Evolutionary conservation across 1,139 yeast genomes (phyloP).

Genomic region (Trichomonascaceae sp.): DNA sequence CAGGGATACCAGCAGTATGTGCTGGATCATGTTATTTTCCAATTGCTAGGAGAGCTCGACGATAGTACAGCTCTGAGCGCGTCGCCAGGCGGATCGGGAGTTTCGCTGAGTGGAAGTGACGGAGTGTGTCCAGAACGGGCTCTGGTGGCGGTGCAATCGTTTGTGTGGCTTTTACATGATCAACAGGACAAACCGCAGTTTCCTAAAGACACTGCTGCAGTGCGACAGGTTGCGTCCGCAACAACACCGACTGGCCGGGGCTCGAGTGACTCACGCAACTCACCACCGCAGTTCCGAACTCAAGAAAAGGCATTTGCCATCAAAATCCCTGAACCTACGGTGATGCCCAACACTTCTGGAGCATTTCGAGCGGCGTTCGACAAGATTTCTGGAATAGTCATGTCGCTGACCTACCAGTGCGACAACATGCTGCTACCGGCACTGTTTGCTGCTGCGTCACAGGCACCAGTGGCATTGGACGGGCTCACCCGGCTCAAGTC

Average conservation of each 20-base stretch:
- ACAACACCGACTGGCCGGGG: neutral
- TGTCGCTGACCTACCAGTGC: neutral
- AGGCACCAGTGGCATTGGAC: neutral
- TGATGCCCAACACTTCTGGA: conserved; percentile 10
- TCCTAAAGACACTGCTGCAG: conserved; percentile 5
- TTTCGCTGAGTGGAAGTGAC: neutral
- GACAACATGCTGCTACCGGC: neutral
- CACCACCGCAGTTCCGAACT: neutral
- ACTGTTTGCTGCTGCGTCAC: neutral
- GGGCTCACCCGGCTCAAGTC: conserved; percentile 2
- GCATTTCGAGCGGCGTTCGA: conserved; percentile 39
- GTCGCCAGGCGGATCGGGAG: neutral
- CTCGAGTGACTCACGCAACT: neutral
- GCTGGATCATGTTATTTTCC: conserved; percentile 62
- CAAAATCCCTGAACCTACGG: conserved; percentile 3
- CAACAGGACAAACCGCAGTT: conserved; percentile 13
- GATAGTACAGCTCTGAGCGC: conserved; percentile 27
- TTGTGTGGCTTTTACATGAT: conserved; percentile 56
- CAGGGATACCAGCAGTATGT: conserved; percentile 67
- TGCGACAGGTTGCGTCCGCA: neutral
- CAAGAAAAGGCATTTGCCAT: neutral
- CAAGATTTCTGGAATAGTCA: conserved; percentile 34
- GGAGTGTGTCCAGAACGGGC: conserved; percentile 52
- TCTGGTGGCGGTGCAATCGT: conserved; percentile 57
- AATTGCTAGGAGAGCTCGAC: conserved; percentile 24